Base-by-base conservation (phyloP, 1,284 basidiomycete species). In the Leccinum griseonigrum region DNA sequence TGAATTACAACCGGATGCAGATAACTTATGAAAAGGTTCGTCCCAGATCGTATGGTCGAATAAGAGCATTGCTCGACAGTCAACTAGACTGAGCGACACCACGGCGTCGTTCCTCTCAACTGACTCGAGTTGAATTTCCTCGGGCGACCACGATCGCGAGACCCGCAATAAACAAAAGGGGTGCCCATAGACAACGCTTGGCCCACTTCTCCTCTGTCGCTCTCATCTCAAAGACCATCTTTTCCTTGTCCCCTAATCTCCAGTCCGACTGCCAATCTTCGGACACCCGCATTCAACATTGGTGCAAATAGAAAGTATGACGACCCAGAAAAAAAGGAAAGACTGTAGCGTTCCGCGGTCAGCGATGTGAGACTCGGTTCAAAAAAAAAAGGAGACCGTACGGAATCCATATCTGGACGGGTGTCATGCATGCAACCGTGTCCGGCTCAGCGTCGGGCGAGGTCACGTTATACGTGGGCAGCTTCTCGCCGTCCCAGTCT, bases 321-420 rank as follows among this genome's bases (percentile, higher is more conserved):
- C 65, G 8, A 73, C 64, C 79, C 80, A 80, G 66, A 81, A 80
- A 26, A 26, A 78, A 62, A 5, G 78, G 79, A 67, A 79, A 81
- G 59, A 81, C 79, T 80, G 48, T 0, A 50, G 0, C 1, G 51
- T 31, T 36, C 28, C 46, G 18, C 16, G 11, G 14, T 13, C n/a
- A 10, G 7, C 14, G 6, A 43, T 59, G 3, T 9, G 22, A 14
- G 9, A 16, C 22, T 26, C 22, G 22, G 16, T 7, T 8, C 6
- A 4, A 34, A 18, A 11, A 48, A 28, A 38, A 14, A n/a, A 0
- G 13, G 31, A 32, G 2, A 71, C 74, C 22, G 60, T 53, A 73
- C 71, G 64, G 59, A 73, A 73, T 36, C 71, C 71, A 34, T 73
- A 73, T 53, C 67, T 71, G 57, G 75, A 73, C 64, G 75, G 11